Base-by-base conservation (phyloP, 1,284 basidiomycete species). In the Rhodotorula glutinis region DNA sequence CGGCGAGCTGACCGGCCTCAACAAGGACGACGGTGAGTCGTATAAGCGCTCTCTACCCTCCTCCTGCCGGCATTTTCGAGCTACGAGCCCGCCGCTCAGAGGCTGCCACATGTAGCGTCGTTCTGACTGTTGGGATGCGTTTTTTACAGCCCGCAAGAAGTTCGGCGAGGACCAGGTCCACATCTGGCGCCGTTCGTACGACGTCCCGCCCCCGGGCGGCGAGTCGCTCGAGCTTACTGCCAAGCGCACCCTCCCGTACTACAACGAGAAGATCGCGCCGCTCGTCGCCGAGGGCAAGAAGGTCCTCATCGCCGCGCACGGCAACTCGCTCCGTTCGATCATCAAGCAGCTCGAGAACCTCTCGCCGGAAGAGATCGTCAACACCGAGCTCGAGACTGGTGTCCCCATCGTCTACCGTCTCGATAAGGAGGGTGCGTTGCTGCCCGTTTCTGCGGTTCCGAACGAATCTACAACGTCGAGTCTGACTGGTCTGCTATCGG, bases 81-180 rank as follows among this genome's bases (percentile, higher is more conserved):
- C n/a, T n/a, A n/a, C n/a, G n/a, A n/a, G n/a, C n/a, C n/a, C n/a
- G n/a, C n/a, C n/a, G n/a, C n/a, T n/a, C n/a, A n/a, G n/a, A n/a
- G n/a, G n/a, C n/a, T n/a, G n/a, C n/a, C n/a, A n/a, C n/a, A n/a
- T n/a, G n/a, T n/a, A n/a, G n/a, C n/a, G n/a, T n/a, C n/a, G n/a
- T n/a, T n/a, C n/a, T n/a, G n/a, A n/a, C n/a, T n/a, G n/a, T n/a
- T n/a, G n/a, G n/a, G n/a, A n/a, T n/a, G n/a, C n/a, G n/a, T n/a
- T n/a, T n/a, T n/a, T 2, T 41, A 4, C 57, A 73, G 80, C 80
- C 38, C 73, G 80, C 53, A 76, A 78, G 70, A 80, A 81, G 75
- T 81, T 75, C 69, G 80, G 80, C 51, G 80, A 80, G 64, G 80
- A 81, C 43, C 80, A 81, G 73, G 79, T 81, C 38, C 79, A 79